phyloP scores from a whole-genome alignment of 1,139 yeast genomes.

The Geotrichum bryndzae region DNA sequence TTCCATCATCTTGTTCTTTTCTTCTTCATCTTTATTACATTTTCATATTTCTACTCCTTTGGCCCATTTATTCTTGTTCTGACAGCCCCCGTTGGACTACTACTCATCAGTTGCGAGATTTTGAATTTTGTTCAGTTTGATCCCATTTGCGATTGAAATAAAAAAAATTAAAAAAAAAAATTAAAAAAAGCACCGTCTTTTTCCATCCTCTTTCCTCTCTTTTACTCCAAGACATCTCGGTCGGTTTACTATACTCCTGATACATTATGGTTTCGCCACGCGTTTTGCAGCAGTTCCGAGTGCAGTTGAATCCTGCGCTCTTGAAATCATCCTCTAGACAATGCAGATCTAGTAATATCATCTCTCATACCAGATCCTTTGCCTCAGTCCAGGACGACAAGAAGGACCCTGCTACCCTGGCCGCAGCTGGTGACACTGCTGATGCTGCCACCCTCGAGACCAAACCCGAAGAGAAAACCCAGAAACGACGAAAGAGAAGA shows the following conservation, averaged over 20 bases:
- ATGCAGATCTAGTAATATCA: not conserved
- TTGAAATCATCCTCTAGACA: slow-evolving; percentile 5
- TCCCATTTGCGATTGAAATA: not conserved
- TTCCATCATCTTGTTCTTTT: not conserved
- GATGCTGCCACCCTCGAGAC: not conserved
- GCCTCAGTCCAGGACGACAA: slow-evolving; percentile 15
- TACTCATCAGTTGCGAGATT: not conserved
- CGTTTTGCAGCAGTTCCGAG: not conserved
- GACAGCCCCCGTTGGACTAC: not conserved
- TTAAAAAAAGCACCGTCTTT: not conserved
- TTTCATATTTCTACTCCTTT: not conserved
- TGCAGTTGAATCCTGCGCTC: not conserved
- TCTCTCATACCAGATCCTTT: slow-evolving; percentile 5
- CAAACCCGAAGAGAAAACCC: not conserved
- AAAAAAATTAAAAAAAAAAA: not conserved
- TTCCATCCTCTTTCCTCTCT: not conserved
- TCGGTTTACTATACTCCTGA: not conserved
- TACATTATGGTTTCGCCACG: not conserved
- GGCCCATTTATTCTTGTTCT: not conserved
- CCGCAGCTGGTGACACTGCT: not conserved
- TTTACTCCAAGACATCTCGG: not conserved
- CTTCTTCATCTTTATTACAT: not conserved
- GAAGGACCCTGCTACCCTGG: not conserved
- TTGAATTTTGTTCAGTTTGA: not conserved
- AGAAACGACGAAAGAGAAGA: slow-evolving; percentile 36